Conservation (phyloP, 179 eudicot species). For the Spinacia oleracea region DNA sequence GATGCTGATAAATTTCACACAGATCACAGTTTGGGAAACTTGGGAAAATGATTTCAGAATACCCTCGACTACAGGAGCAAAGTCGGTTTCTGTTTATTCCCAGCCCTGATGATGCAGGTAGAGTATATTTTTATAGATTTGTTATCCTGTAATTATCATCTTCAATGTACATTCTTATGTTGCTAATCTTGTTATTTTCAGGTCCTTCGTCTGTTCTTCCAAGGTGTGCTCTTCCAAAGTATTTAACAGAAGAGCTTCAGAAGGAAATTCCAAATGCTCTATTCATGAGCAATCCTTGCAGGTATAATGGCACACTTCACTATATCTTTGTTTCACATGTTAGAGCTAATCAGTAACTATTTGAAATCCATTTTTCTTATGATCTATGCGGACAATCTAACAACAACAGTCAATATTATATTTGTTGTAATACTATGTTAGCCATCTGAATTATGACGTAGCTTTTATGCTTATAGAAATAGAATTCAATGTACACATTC, state of each 20-base stretch:
- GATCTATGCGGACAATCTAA: not conserved
- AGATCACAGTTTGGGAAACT: constrained; percentile 86
- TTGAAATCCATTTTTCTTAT: not conserved
- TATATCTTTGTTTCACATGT: too few relatives aligned
- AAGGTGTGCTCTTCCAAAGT: constrained; percentile 81
- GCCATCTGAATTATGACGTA: not conserved
- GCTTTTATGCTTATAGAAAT: not conserved
- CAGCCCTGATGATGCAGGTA: constrained; percentile 89
- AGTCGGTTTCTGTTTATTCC: constrained; percentile 88
- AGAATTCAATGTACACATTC: not conserved
- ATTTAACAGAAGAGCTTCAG: constrained; percentile 74
- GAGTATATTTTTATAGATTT: not conserved
- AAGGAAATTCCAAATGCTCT: constrained; percentile 73
- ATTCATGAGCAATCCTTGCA: constrained; percentile 92
- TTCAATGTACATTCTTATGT: not conserved
- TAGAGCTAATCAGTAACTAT: not conserved
- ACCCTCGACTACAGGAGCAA: constrained; percentile 63
- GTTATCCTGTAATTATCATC: not conserved
- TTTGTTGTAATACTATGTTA: not conserved
- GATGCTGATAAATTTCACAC: constrained; percentile 25
- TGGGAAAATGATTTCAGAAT: constrained; percentile 76
- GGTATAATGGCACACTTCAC: constrained; percentile 37
- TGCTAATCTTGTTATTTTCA: constrained; percentile 29
- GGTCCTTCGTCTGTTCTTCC: constrained; percentile 96
- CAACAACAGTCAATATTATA: not conserved